Base-by-base conservation (phyloP, 306 rosid genomes). In the Trichosanthes cucumerina region DNA sequence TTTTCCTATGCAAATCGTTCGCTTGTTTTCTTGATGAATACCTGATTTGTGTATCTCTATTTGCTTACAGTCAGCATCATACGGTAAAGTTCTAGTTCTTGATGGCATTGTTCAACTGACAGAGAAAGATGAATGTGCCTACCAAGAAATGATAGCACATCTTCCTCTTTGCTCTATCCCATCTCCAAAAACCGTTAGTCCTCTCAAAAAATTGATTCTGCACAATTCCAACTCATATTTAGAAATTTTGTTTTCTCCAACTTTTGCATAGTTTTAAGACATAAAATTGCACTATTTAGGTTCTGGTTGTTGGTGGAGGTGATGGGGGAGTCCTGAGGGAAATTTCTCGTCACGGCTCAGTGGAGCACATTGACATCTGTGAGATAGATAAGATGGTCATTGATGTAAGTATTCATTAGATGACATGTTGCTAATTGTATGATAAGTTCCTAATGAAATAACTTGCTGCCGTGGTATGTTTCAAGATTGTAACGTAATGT, bases 351-450 rank as follows among this genome's bases (percentile, higher is more conserved):
- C 99, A 95, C 77, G 82, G 86, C 73, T 95, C 97, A 15, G 92
- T 95, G 77, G 90, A 92, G 86, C 91, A 84, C 82, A 92, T 95
- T 79, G 98, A 95, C 82, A 95, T 95, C 68, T 95, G 99, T 69
- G 99, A 95, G 93, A 95, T 95, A 70, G 99, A 95, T 88, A 80
- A 92, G 88, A 91, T 95, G 98, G 99, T 95, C 79, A 90, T 95
- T 81, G 97, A 95, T 82, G 99, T 95, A 88, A 86, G 97, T 86
- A 31, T 54, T 56, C 38, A n/a, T 36, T 19, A 54, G 49, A n/a
- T 10, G 2, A 38, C 66, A 4, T 19, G 9, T n/a, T 39, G 49
- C 47, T 0, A 18, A 56, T 75, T 73, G 41, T 53, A 6, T 38
- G 26, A 50, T 36, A 59, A 26, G 81, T 52, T 57, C 23, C 12